These are phyloP conservation scores for Scedosporium minutisporum DNA, from an alignment of 2,329 filamentous ascomycete species.

Conservation along the genomic window DNA sequence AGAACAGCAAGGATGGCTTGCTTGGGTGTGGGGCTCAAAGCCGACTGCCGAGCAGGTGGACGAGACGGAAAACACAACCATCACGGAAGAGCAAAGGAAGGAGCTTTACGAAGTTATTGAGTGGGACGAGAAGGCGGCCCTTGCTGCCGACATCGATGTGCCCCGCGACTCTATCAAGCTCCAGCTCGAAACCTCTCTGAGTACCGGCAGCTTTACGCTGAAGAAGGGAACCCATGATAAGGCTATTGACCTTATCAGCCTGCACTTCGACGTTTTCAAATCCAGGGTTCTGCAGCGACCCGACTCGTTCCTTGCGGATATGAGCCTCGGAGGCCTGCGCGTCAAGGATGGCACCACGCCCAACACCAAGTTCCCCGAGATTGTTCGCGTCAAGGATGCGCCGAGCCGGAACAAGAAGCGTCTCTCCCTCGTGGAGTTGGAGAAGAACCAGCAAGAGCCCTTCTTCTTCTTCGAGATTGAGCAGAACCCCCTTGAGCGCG, in stretches of 20 bases:
- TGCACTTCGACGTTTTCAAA: conserved; percentile 91
- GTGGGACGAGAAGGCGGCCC: conserved; percentile 90
- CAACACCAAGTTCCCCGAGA: conserved; percentile 85
- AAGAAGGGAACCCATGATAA: conserved; percentile 50
- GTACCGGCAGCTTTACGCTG: conserved; percentile 90
- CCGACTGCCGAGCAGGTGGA: conserved; percentile 46
- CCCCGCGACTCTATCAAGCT: conserved; percentile 89
- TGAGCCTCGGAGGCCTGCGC: conserved; percentile 85
- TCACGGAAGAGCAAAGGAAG: conserved; percentile 92
- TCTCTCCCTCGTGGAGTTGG: conserved; percentile 44
- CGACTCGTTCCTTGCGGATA: conserved; percentile 79
- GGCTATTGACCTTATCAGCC: conserved; percentile 69
- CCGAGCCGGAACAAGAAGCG: conserved; percentile 40
- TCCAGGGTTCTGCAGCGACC: conserved; percentile 83
- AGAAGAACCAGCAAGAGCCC: conserved; percentile 49
- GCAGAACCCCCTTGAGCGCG: conserved; percentile 86
- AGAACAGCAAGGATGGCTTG: conserved; percentile 75
- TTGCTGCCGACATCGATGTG: conserved; percentile 79
- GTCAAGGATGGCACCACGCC: conserved; percentile 94
- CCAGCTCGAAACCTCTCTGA: conserved; percentile 85
- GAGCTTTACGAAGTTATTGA: conserved; percentile 97
- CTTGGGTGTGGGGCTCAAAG: conserved; percentile 86
- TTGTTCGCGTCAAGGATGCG: conserved; percentile 89
- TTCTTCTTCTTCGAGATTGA: conserved; percentile 93
- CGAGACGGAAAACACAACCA: conserved; percentile 64